These are phyloP conservation scores for Penicillium aurantiogriseum DNA, from an alignment of 2,329 filamentous ascomycete genomes.

Conservation along the genomic window DNA sequence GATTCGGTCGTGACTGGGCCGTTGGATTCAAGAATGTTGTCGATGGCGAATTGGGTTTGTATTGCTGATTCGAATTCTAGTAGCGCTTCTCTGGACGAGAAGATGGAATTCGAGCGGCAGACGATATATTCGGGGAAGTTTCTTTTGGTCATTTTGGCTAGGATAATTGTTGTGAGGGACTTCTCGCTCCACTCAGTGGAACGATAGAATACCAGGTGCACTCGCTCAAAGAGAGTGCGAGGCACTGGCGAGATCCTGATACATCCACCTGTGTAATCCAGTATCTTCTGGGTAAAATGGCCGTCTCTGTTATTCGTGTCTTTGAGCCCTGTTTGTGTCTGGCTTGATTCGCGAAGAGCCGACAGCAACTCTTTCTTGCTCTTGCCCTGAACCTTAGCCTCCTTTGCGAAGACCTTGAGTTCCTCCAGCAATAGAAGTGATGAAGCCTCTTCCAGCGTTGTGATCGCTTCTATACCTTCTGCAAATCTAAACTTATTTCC, in stretches of 20 bases:
- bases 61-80: conserved; percentile 89
- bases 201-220: conserved; percentile 93
- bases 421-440: conserved; percentile 82
- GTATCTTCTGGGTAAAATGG: conserved; percentile 75
- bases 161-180: conserved; percentile 88
- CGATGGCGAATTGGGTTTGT: conserved; percentile 75
- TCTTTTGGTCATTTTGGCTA: conserved; percentile 81
- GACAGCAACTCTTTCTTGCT: conserved; percentile 78
- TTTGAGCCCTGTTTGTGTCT: conserved; percentile 71
- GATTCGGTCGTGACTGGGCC: conserved; percentile 66
- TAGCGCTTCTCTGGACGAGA: conserved; percentile 69
- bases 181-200: conserved; percentile 98
- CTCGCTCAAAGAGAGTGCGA: conserved; percentile 83
- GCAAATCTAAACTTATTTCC: conserved; percentile 70
- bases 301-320: conserved; percentile 68
- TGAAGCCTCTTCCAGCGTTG: conserved; percentile 77
- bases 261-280: conserved; percentile 75
- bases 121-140: conserved; percentile 92
- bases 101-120: conserved; percentile 85
- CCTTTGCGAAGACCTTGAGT: conserved; percentile 77
- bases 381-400: conserved; percentile 81
- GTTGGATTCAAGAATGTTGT: conserved; percentile 76
- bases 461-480: conserved; percentile 74
- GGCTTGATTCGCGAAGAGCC: conserved; percentile 71
- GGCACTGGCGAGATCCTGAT: conserved; percentile 72